Conservation (phyloP, 306 rosid species). For the Glycine tomentella region DNA sequence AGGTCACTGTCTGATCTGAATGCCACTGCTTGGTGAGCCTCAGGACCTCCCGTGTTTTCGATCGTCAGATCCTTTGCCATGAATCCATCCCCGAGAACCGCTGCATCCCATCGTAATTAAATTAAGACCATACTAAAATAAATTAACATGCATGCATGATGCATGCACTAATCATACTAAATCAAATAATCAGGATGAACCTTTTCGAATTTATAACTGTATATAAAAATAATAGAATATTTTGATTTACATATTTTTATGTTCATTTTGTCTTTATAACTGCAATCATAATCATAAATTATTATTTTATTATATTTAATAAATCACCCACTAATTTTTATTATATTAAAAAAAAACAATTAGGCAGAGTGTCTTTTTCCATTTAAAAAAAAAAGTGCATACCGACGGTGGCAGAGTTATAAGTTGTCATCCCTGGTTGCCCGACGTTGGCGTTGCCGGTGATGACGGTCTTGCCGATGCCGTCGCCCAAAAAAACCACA, state of each 20-base stretch:
- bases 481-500: conserved; percentile 79
- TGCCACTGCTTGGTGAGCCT: conserved; percentile 92
- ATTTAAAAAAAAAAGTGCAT: conserved; percentile 1
- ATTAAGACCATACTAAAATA: too few relatives aligned
- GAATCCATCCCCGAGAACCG: conserved; percentile 90
- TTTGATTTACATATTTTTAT: too few relatives aligned
- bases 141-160: background rate
- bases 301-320: too few relatives aligned
- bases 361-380: too few relatives aligned
- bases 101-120: conserved; percentile 45
- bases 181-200: too few relatives aligned
- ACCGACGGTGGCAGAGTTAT: conserved; percentile 81
- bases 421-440: conserved; percentile 68
- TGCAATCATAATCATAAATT: too few relatives aligned
- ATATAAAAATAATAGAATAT: too few relatives aligned
- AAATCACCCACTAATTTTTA: too few relatives aligned
- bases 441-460: conserved; percentile 69
- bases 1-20: conserved; percentile 84
- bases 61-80: conserved; percentile 83
- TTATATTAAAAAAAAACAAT: too few relatives aligned
- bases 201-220: too few relatives aligned
- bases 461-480: conserved; percentile 80
- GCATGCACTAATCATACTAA: background rate
- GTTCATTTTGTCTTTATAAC: too few relatives aligned
- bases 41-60: conserved; percentile 85